Conservation (phyloP, 306 rosid species). For the Cucumis cinereus region DNA sequence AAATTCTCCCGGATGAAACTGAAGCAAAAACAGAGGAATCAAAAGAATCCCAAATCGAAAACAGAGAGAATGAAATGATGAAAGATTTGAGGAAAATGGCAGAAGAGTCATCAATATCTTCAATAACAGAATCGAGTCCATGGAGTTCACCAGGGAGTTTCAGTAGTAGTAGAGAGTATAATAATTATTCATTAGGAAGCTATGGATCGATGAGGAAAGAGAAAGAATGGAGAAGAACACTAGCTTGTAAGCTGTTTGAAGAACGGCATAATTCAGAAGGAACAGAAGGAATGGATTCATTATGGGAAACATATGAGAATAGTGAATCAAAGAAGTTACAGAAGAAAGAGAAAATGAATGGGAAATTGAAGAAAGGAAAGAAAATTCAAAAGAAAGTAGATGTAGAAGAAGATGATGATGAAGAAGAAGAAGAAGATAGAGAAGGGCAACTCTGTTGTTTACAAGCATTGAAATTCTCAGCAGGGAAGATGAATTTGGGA, state of each 20-base stretch:
- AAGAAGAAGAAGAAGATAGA: conserved; percentile 19
- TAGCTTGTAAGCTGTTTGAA: conserved; percentile 92
- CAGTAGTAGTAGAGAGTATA: neutral
- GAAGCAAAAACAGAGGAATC: neutral
- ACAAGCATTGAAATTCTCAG: conserved; percentile 78
- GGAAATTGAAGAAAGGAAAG: neutral
- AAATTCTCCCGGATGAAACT: neutral
- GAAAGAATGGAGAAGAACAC: conserved; percentile 88
- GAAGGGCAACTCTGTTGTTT: conserved; percentile 57
- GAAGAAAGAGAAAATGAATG: conserved; percentile 33
- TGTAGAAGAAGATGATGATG: conserved; percentile 32
- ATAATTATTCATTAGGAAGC: neutral
- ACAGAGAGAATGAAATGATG: neutral
- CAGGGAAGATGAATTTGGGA: conserved; percentile 88
- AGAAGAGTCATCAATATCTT: neutral
- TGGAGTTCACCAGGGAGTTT: conserved; percentile 8
- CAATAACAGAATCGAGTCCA: neutral
- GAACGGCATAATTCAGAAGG: conserved; percentile 50
- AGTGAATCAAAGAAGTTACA: conserved; percentile 9
- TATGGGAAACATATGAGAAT: conserved; percentile 71
- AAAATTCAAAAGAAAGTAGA: conserved; percentile 1
- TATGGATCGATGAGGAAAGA: conserved; percentile 78
- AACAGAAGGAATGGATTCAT: conserved; percentile 84
- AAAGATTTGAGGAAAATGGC: neutral
- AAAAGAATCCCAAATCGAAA: neutral